A percentile compares a stretch with the other conserved stretches of the same genome.
Conservation (phyloP, 75 land plant genomes). For the Chamaecyparis obtusa region DNA sequence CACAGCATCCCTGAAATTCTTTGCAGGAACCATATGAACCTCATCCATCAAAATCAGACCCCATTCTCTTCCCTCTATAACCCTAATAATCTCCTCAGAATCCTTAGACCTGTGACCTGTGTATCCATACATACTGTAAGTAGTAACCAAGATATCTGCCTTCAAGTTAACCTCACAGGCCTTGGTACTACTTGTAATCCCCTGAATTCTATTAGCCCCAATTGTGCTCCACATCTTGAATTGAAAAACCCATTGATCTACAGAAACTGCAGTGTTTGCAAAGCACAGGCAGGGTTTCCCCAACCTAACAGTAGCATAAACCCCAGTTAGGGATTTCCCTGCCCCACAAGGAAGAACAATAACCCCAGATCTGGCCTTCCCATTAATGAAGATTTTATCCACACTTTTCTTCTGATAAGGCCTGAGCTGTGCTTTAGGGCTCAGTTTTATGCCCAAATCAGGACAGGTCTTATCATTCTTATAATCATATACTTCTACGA, state of each 20-base stretch:
- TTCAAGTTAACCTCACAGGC: conserved; percentile 8
- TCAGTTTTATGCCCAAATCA: conserved; percentile 13
- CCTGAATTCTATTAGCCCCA: conserved; percentile 12
- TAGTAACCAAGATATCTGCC: conserved; percentile 19
- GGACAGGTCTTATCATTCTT: conserved; percentile 14
- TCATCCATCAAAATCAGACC: conserved; percentile 27
- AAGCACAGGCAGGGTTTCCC: conserved; percentile 23
- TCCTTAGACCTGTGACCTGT: conserved; percentile 29
- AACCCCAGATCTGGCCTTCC: conserved; percentile 20
- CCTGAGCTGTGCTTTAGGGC: conserved; percentile 17
- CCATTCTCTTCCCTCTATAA: conserved; percentile 15
- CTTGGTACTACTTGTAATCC: conserved; percentile 19
- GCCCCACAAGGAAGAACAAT: conserved; percentile 30
- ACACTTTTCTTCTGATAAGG: conserved; percentile 24
- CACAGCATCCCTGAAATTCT: conserved; percentile 21
- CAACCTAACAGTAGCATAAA: conserved; percentile 17
- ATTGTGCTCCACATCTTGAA: conserved; percentile 21
- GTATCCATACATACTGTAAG: conserved; percentile 25
- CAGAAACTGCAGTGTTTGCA: conserved; percentile 21
- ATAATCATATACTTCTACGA: conserved; percentile 19
- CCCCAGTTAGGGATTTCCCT: conserved; percentile 22
- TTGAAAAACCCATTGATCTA: conserved; percentile 24
- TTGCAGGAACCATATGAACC: conserved; percentile 30
- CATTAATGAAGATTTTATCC: conserved; percentile 25
- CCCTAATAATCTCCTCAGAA: conserved; percentile 16